Percentiles rank a stretch among this genome's conserved stretches.
Conservation (phyloP, 805 yeast genomes). For the Wickerhamia fluorescens region DNA sequence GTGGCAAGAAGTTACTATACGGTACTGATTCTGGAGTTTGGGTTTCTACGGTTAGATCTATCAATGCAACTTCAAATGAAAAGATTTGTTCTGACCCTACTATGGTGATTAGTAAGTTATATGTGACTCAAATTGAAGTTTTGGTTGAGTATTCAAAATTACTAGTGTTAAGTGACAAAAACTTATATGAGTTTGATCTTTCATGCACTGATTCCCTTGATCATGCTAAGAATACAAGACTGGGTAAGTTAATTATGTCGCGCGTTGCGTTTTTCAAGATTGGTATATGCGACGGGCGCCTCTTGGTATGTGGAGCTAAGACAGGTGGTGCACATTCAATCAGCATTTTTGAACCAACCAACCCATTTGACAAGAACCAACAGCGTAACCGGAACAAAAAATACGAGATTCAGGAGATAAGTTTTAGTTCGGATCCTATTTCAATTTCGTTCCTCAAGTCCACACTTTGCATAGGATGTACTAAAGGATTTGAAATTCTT, state of each 20-base stretch:
- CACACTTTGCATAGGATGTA: conserved; percentile 89
- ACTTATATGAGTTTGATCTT: conserved; percentile 68
- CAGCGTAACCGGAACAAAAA: conserved; percentile 52
- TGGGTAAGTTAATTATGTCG: conserved; percentile 73
- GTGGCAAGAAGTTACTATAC: conserved; percentile 82
- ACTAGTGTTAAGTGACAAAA: conserved; percentile 75
- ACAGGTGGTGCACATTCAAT: conserved; percentile 74
- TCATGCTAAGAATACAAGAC: conserved; percentile 45
- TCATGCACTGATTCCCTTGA: conserved; percentile 43
- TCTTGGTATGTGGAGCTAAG: conserved; percentile 84
- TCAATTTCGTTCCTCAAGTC: conserved; percentile 86
- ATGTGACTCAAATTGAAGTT: conserved; percentile 84
- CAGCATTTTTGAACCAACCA: conserved; percentile 82
- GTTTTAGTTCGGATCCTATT: conserved; percentile 83
- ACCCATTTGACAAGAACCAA: conserved; percentile 53
- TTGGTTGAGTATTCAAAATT: conserved; percentile 85
- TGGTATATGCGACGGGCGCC: conserved; percentile 85
- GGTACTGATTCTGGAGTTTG: conserved; percentile 92
- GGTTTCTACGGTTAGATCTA: conserved; percentile 63
- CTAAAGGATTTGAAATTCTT: conserved; percentile 93
- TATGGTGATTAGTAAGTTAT: conserved; percentile 63
- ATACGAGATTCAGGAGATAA: conserved; percentile 65
- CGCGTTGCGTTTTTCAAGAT: conserved; percentile 88
- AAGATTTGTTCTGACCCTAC: conserved; percentile 63
- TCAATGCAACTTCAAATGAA: conserved; percentile 41